These are phyloP conservation scores for Tetrahymena thermophila DNA, from an alignment of 73 alveolate species.

Conservation along the genomic window DNA sequence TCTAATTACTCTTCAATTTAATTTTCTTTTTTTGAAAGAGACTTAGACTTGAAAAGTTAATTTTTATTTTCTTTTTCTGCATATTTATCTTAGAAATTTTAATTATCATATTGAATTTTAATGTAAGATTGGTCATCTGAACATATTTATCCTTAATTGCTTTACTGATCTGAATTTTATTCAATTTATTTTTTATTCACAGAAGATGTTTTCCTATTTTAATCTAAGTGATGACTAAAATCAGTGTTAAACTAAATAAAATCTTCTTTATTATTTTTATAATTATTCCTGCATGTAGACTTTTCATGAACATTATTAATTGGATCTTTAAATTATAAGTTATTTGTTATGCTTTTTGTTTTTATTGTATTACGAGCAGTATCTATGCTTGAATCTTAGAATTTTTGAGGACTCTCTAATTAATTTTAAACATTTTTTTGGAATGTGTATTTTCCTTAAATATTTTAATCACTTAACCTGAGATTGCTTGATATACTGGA, in stretches of 20 bases:
- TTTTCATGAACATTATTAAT: neutral
- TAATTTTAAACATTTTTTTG: neutral
- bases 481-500: neutral
- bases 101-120: neutral
- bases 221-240: neutral
- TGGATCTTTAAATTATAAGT: neutral
- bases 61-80: neutral
- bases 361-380: neutral
- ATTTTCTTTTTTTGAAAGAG: too few relatives aligned
- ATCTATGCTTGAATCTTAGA: neutral
- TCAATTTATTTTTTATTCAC: neutral
- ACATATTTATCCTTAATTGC: neutral
- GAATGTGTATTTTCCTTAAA: neutral
- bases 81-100: neutral
- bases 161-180: neutral
- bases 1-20: neutral
- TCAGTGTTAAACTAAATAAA: neutral
- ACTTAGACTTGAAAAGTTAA: neutral
- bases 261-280: neutral
- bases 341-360: neutral
- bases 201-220: neutral
- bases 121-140: neutral
- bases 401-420: neutral
- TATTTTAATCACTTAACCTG: neutral
- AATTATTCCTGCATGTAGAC: neutral